Conservation (phyloP, 1,284 basidiomycete genomes). For the Trichosporon sp. region DNA sequence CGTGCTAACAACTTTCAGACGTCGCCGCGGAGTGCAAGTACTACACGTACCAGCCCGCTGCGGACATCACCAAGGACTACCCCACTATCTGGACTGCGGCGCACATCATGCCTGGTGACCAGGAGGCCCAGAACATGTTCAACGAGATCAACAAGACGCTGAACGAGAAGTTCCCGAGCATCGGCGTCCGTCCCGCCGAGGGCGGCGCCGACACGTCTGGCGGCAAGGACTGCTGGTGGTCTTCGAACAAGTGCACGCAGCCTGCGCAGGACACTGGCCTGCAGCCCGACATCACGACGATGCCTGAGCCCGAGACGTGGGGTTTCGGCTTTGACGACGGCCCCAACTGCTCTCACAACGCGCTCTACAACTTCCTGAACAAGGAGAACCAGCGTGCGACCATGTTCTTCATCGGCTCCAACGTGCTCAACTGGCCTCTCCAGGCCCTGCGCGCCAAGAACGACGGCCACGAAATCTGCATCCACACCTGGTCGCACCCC, state of each 20-base stretch:
- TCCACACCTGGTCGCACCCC: slow-evolving; percentile 51
- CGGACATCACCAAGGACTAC: slow-evolving; percentile 28
- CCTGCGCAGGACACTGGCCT: slow-evolving; percentile 35
- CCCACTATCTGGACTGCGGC: slow-evolving; percentile 45
- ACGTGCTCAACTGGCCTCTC: slow-evolving; percentile 54
- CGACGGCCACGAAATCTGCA: slow-evolving; percentile 49
- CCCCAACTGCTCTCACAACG: slow-evolving; percentile 52
- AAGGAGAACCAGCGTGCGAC: slow-evolving; percentile 52
- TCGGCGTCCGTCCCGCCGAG: background rate
- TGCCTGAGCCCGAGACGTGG: slow-evolving; percentile 53
- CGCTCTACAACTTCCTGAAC: slow-evolving; percentile 52
- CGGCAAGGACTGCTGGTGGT: slow-evolving; percentile 44
- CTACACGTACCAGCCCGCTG: slow-evolving; percentile 40
- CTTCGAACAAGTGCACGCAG: slow-evolving; percentile 39
- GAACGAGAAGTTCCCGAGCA: slow-evolving; percentile 3
- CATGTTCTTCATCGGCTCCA: slow-evolving; percentile 52
- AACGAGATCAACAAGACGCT: slow-evolving; percentile 30
- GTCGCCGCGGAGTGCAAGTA: slow-evolving; percentile 25
- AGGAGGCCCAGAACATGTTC: slow-evolving; percentile 41
- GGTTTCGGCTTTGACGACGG: slow-evolving; percentile 54
- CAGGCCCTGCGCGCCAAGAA: slow-evolving; percentile 51
- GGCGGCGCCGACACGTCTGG: background rate
- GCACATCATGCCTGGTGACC: slow-evolving; percentile 46
- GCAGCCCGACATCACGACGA: slow-evolving; percentile 42
- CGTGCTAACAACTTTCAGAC: slow-evolving; percentile 3